These are phyloP conservation scores for Beauveria medogensis DNA, from an alignment of 2,329 filamentous ascomycete species.

Conservation along the genomic window DNA sequence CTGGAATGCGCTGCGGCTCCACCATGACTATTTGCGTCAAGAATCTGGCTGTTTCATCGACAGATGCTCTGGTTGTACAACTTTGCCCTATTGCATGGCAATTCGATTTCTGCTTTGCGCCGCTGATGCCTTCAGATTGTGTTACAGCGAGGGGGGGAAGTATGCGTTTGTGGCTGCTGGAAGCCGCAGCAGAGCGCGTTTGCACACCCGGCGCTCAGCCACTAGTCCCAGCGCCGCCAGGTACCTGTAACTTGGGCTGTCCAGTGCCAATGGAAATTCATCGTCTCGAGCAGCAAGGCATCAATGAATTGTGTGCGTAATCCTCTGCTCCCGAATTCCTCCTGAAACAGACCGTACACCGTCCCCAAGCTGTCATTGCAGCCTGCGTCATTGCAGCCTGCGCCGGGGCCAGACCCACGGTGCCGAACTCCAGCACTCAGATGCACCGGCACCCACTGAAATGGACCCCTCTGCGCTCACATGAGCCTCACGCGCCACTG, in stretches of 20 bases:
- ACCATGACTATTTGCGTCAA: not conserved
- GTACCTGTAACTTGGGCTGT: too few species aligned
- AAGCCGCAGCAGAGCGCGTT: not conserved
- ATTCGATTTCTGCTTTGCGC: too few species aligned
- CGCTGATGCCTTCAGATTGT: too few species aligned
- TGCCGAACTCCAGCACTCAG: not conserved
- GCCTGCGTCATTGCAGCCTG: not conserved
- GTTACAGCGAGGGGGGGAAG: not conserved
- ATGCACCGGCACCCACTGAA: not conserved
- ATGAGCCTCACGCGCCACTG: not conserved
- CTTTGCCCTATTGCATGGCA: not conserved
- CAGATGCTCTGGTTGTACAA: too few species aligned
- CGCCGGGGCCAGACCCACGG: not conserved
- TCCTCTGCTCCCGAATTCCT: too few species aligned
- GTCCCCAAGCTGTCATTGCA: not conserved
- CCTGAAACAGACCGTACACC: too few species aligned
- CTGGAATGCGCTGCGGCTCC: not conserved
- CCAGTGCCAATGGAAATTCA: too few species aligned
- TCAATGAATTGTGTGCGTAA: too few species aligned
- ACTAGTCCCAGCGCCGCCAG: not conserved
- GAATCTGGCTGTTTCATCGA: not conserved
- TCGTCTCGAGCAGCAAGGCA: too few species aligned
- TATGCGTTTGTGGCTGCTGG: not conserved
- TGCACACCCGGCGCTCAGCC: not conserved
- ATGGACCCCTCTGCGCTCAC: not conserved